These are phyloP conservation scores for Populus hybrid DNA, from an alignment of 441 rosid genomes.

Conservation along the genomic window DNA sequence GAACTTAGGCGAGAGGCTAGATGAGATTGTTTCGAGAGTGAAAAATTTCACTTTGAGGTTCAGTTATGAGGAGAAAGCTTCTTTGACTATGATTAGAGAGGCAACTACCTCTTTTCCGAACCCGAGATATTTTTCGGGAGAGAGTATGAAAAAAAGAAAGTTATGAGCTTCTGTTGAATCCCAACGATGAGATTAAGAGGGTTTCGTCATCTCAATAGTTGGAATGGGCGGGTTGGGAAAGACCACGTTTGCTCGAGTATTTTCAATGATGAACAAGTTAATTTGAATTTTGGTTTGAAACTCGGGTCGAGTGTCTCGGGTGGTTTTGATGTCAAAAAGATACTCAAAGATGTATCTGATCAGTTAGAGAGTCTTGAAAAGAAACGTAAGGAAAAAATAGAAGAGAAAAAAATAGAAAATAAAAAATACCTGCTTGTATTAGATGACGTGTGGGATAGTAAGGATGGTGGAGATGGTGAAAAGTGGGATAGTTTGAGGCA, in stretches of 20 bases:
- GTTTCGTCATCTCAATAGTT: constrained; percentile 17
- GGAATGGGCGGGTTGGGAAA: constrained; percentile 32
- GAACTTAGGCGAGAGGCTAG: constrained; percentile 8
- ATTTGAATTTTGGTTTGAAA: neutral
- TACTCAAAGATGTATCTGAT: constrained; percentile 1
- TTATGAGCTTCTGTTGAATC: constrained; percentile 5
- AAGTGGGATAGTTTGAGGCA: constrained; percentile 11
- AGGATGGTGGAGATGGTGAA: neutral
- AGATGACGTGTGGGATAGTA: constrained; percentile 30
- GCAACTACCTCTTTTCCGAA: neutral
- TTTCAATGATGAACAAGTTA: constrained; percentile 14
- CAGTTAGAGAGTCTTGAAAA: constrained; percentile 6
- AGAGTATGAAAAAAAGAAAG: constrained; percentile 12
- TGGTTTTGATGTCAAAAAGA: constrained; percentile 6
- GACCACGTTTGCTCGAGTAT: constrained; percentile 31
- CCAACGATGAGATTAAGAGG: neutral
- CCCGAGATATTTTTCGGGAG: constrained; percentile 18
- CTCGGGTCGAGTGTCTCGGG: constrained; percentile 21
- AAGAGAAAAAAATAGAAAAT: neutral
- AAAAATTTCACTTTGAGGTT: neutral
- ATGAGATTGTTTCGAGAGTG: neutral
- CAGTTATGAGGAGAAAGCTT: neutral
- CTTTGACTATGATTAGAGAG: neutral
- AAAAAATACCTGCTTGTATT: constrained; percentile 24
- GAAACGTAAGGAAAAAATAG: neutral